Conservation (phyloP, 2,329 filamentous ascomycete genomes). For the Fusarium coicis region DNA sequence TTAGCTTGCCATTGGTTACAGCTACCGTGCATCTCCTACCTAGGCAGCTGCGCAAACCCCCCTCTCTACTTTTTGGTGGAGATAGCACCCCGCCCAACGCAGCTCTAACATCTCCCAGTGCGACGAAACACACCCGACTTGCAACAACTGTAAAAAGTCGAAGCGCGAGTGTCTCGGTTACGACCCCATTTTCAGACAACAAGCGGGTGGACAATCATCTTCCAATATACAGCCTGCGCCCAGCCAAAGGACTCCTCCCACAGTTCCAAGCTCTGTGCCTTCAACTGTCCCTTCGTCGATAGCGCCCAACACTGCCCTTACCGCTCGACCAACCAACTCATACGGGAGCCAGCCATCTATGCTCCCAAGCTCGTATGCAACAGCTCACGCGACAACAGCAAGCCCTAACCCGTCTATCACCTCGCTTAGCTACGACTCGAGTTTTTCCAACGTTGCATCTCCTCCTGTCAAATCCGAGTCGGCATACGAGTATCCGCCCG, state of each 20-base stretch:
- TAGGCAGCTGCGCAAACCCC: conserved; percentile 26
- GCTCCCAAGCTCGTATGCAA: conserved; percentile 56
- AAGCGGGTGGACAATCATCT: conserved; percentile 77
- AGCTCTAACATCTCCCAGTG: conserved; percentile 65
- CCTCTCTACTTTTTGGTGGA: conserved; percentile 31
- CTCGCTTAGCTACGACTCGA: conserved; percentile 49
- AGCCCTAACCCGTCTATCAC: conserved; percentile 48
- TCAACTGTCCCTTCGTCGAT: conserved; percentile 42
- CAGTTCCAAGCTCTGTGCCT: conserved; percentile 45
- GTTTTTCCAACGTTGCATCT: conserved; percentile 46
- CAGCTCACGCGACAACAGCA: conserved; percentile 47
- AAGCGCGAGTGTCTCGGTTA: conserved; percentile 89
- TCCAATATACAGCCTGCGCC: conserved; percentile 59
- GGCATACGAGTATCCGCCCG: conserved; percentile 65
- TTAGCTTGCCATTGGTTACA: conserved; percentile 33
- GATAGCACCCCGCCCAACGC: conserved; percentile 31
- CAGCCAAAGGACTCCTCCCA: conserved; percentile 49
- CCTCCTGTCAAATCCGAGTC: conserved; percentile 52
- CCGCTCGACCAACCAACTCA: conserved; percentile 50
- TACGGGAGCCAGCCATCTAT: conserved; percentile 60
- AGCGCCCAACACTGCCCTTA: conserved; percentile 40
- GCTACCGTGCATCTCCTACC: conserved; percentile 10
- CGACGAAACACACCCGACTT: conserved; percentile 93
- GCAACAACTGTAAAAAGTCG: conserved; percentile 89
- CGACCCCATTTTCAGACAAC: conserved; percentile 85